Conservation (phyloP, 352 stramenopile genomes). For the Globisporangium cylindrosporum region DNA sequence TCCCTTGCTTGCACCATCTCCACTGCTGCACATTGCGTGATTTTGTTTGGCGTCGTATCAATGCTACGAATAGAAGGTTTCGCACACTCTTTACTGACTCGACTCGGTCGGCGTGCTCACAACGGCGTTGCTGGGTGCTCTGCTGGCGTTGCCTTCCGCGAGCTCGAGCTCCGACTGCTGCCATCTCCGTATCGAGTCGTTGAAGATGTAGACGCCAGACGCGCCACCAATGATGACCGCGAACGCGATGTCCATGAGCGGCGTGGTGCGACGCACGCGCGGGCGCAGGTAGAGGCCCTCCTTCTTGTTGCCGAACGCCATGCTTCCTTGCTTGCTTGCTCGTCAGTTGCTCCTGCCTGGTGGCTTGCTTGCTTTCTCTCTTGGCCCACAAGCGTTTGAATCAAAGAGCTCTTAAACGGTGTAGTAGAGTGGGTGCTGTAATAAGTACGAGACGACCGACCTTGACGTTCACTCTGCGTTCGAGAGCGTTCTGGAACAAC, state of each 20-base stretch:
- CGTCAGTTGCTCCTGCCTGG: neutral
- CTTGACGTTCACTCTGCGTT: neutral
- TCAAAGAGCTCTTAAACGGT: neutral
- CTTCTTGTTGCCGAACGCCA: conserved; percentile 49
- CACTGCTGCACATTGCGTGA: neutral
- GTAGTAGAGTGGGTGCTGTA: neutral
- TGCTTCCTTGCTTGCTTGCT: neutral
- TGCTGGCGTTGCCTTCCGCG: conserved; percentile 16
- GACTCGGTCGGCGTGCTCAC: neutral
- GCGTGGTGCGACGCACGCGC: conserved; percentile 47
- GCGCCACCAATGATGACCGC: conserved; percentile 49
- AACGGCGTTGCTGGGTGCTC: neutral
- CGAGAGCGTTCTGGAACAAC: conserved; percentile 9
- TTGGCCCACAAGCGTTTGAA: neutral
- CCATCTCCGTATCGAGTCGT: conserved; percentile 58
- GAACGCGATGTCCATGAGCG: conserved; percentile 59
- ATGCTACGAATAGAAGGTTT: neutral
- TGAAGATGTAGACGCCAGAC: conserved; percentile 76
- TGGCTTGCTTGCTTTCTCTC: conserved; percentile 2
- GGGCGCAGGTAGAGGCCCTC: conserved; percentile 46
- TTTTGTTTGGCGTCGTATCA: neutral
- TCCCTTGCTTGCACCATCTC: neutral
- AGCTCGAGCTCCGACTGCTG: conserved; percentile 27
- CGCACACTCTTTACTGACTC: neutral
- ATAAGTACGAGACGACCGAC: conserved; percentile 4